Base-by-base conservation (phyloP, 495 filamentous ascomycete genomes). In the Amorphotheca resinae region DNA sequence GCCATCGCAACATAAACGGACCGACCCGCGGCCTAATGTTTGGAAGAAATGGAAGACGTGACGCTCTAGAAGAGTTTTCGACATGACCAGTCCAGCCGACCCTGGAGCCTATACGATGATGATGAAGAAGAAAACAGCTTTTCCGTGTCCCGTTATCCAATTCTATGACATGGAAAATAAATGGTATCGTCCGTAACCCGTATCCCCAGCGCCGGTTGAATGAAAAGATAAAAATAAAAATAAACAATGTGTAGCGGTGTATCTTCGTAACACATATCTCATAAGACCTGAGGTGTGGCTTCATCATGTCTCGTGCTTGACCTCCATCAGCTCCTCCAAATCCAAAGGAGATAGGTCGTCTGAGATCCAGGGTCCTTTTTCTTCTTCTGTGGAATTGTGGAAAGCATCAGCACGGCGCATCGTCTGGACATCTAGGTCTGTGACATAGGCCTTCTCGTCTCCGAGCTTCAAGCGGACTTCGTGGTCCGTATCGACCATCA, bases 401-500 rank as follows among this genome's bases (percentile, higher is more conserved):
- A 96, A 75, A 33, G 82, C 91, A 53, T 88, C 74, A 12, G 86
- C 87, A 23, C 88, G 76, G 63, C 79, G 83, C 64, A 96, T 58
- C 2, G 88, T 93, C 68, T 88, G 77, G 31, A 95, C 73, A 56
- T 99, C 93, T 35, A 99, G 72, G 54, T 99, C 93, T 9, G 91
- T 95, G 36, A 95, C 77, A 55, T 93, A 95, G 15, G 66, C 69
- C 38, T 69, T 70, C 32, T 76, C 77, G 48, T 76, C 77, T 47
- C 76, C 74, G 15, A 93, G 76, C 61, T 72, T 76, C 57, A 94
- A 63, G 51, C 87, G 86, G 39, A 96, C 87, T 63, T 99, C 93
- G 52, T 87, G 91, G 51, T 95, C 86, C 18, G 82, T 83, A 53
- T 86, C 84, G 31, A 99, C 79, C 87, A 95, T 91, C 91, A 96